phyloP scores from a whole-genome alignment of 2,329 filamentous ascomycete genomes.

The Beauveria scarabaeidicola region DNA sequence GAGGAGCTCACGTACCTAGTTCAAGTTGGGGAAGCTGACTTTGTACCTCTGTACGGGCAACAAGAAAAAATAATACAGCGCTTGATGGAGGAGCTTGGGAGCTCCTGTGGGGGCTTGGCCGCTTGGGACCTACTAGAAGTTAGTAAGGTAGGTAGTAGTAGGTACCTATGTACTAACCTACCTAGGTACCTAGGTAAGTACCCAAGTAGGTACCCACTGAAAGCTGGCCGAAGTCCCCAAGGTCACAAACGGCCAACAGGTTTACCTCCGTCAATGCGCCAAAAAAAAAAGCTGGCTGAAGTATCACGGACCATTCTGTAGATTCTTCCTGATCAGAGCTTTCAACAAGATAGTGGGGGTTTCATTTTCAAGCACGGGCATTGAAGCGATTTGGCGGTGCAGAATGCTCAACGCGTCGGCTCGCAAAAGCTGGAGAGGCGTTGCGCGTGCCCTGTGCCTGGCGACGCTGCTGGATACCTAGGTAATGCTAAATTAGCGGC shows the following conservation, averaged over 20 bases:
- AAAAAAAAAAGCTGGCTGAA: neutral
- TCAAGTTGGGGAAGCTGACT: neutral
- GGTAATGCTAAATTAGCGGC: neutral
- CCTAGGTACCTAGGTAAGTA: too few species aligned
- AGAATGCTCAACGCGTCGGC: neutral
- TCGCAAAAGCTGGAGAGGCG: neutral
- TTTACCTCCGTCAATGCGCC: neutral
- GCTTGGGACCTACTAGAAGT: too few species aligned
- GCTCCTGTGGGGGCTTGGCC: conserved; percentile 1
- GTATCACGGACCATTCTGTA: too few species aligned
- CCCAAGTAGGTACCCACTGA: neutral
- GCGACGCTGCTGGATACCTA: neutral
- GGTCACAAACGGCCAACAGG: neutral
- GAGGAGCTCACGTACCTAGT: neutral
- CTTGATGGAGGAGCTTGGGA: neutral
- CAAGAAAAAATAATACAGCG: conserved; percentile 3
- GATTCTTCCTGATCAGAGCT: too few species aligned
- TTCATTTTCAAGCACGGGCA: too few species aligned
- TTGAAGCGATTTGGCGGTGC: neutral
- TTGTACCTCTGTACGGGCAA: neutral
- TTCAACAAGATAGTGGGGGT: too few species aligned
- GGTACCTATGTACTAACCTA: too few species aligned
- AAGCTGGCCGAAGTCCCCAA: neutral
- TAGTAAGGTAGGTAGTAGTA: too few species aligned
- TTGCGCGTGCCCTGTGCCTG: neutral